Percentiles rank a stretch among this genome's conserved stretches.
phyloP scores from a whole-genome alignment of 1,139 yeast genomes.

The Wickerhamomyces sp. region DNA sequence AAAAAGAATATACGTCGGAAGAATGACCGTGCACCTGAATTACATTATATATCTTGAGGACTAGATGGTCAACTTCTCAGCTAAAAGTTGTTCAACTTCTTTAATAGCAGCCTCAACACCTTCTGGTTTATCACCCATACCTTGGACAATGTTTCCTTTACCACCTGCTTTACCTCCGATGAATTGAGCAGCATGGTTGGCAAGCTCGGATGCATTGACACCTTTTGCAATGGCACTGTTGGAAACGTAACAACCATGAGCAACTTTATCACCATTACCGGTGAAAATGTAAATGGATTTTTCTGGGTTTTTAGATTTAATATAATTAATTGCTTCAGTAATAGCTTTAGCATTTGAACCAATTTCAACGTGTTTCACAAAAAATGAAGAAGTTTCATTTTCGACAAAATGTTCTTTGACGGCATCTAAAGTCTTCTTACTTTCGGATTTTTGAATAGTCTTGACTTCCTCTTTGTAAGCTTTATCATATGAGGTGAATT shows the following conservation, averaged over 20 bases:
- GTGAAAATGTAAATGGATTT: slow-evolving; percentile 82
- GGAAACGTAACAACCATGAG: slow-evolving; percentile 90
- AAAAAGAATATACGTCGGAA: no score
- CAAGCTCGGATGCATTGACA: slow-evolving; percentile 70
- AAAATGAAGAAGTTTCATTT: slow-evolving; percentile 42
- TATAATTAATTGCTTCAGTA: slow-evolving; percentile 82
- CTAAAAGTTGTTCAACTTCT: slow-evolving; percentile 55
- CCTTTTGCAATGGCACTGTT: slow-evolving; percentile 69
- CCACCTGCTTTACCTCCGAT: slow-evolving; percentile 99
- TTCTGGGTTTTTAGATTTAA: slow-evolving; percentile 72
- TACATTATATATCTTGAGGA: no score
- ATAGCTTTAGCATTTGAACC: slow-evolving; percentile 90
- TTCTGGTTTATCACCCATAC: slow-evolving; percentile 82
- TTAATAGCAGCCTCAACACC: slow-evolving; percentile 70
- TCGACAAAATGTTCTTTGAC: slow-evolving; percentile 66
- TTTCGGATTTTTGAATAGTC: slow-evolving; percentile 81
- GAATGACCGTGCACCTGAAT: no score
- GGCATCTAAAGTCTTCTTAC: slow-evolving; percentile 74
- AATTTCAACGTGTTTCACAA: slow-evolving; percentile 64
- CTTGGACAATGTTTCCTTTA: slow-evolving; percentile 93
- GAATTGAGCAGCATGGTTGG: slow-evolving; percentile 58
- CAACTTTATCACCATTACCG: slow-evolving; percentile 73
- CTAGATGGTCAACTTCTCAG: slow-evolving; percentile 43
- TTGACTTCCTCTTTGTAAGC: slow-evolving; percentile 83
- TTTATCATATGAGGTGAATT: slow-evolving; percentile 78